phyloP scores from a whole-genome alignment of 345 rosid genomes.

The sweet orange (Citrus sinensis) region DNA sequence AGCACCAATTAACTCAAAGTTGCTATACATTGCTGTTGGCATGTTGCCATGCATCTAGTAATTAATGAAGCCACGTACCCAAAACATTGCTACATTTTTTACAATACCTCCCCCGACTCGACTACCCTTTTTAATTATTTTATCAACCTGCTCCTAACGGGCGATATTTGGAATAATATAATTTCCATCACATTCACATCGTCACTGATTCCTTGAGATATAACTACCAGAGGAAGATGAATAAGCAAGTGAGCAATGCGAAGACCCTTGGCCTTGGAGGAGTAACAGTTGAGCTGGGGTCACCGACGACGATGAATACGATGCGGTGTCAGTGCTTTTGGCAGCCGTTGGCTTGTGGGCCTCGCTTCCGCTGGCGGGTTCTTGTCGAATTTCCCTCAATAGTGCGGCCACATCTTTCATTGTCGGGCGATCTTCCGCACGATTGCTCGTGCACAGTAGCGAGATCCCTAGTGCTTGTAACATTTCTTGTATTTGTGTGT shows the following conservation, averaged over 20 bases:
- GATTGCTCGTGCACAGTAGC: constrained; percentile 69
- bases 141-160: not conserved
- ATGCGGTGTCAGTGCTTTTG: constrained; percentile 20
- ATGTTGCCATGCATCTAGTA: not conserved
- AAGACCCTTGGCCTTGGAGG: constrained; percentile 42
- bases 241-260: constrained; percentile 38
- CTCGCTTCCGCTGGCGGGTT: constrained; percentile 23
- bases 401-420: constrained; percentile 90
- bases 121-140: not conserved
- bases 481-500: constrained; percentile 75
- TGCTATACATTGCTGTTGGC: constrained; percentile 5
- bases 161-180: not conserved
- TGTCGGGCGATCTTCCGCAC: constrained; percentile 75
- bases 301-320: constrained; percentile 36
- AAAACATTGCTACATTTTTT: constrained; percentile 3
- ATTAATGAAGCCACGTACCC: not conserved
- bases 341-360: constrained; percentile 35
- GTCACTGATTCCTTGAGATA: constrained; percentile 19
- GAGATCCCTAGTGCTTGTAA: constrained; percentile 81
- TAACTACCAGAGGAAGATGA: constrained; percentile 41
- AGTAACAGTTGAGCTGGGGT: constrained; percentile 45
- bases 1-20: not conserved
- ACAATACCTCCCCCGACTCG: not conserved
- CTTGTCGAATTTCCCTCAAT: constrained; percentile 62
- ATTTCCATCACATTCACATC: not conserved